Percentiles rank a stretch among this genome's conserved stretches.
These are phyloP conservation scores for Favolaschia claudopus DNA, from an alignment of 768 basidiomycete species.

Conservation along the genomic window DNA sequence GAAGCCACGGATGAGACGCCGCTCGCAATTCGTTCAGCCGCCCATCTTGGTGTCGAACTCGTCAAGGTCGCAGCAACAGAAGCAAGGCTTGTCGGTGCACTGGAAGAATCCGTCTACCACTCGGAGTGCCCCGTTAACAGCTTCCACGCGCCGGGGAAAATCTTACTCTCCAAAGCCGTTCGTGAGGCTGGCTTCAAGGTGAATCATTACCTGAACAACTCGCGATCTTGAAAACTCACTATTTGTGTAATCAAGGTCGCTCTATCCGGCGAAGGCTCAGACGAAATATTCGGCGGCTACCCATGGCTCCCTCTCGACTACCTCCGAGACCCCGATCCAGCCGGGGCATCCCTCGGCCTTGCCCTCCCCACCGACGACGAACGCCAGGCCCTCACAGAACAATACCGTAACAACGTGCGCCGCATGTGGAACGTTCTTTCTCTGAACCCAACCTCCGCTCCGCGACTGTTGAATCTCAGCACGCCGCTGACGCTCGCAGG, in stretches of 20 bases:
- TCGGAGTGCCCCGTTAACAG: background rate
- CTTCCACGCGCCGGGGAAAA: background rate
- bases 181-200: background rate
- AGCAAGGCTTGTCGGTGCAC: background rate
- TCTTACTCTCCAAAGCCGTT: background rate
- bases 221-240: too few relatives aligned
- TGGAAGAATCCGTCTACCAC: background rate
- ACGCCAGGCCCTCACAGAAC: background rate
- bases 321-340: background rate
- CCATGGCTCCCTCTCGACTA: background rate
- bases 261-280: conserved; percentile 7
- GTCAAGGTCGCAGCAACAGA: background rate
- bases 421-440: background rate
- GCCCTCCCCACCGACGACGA: conserved; percentile 12
- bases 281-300: conserved; percentile 12
- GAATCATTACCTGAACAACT: background rate
- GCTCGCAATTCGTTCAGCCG: background rate
- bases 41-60: background rate
- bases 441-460: background rate
- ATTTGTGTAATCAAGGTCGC: background rate
- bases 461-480: background rate
- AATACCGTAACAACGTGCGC: background rate
- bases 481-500: background rate
- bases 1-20: background rate
- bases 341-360: background rate